Conservation (phyloP, 2,329 filamentous ascomycete species). For the Aaosphaeria arxii region DNA sequence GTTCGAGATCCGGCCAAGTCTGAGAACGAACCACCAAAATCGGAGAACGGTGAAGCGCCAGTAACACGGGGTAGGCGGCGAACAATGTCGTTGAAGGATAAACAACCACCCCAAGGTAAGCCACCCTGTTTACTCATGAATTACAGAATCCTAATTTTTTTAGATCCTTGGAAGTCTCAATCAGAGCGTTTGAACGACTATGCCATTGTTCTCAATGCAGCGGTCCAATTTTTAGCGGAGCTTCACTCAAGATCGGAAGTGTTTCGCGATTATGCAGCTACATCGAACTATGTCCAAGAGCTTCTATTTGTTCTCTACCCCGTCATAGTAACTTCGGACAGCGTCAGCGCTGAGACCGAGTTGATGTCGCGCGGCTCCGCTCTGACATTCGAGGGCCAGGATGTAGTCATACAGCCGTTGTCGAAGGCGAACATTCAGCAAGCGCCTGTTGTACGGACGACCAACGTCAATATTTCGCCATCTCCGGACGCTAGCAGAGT, state of each 20-base stretch:
- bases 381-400: constrained; percentile 80
- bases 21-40: constrained; percentile 14
- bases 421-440: constrained; percentile 56
- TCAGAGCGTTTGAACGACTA: constrained; percentile 51
- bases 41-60: constrained; percentile 14
- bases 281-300: constrained; percentile 77
- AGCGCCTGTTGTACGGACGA: constrained; percentile 71
- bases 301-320: constrained; percentile 81
- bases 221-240: constrained; percentile 75
- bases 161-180: constrained; percentile 30
- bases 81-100: constrained; percentile 66
- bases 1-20: constrained; percentile 25
- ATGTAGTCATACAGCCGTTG: constrained; percentile 77
- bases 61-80: constrained; percentile 48
- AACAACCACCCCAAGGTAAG: constrained; percentile 43
- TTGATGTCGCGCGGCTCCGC: constrained; percentile 78
- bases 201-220: constrained; percentile 67
- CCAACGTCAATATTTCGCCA: constrained; percentile 49
- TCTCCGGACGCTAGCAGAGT: constrained; percentile 45
- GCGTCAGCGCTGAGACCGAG: constrained; percentile 79
- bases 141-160: constrained; percentile 4
- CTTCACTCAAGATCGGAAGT: constrained; percentile 71
- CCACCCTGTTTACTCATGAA: neutral
- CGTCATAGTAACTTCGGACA: constrained; percentile 80
- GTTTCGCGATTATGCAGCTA: constrained; percentile 79